Base-by-base conservation (phyloP, 768 basidiomycete species). In the Suillus sp. region DNA sequence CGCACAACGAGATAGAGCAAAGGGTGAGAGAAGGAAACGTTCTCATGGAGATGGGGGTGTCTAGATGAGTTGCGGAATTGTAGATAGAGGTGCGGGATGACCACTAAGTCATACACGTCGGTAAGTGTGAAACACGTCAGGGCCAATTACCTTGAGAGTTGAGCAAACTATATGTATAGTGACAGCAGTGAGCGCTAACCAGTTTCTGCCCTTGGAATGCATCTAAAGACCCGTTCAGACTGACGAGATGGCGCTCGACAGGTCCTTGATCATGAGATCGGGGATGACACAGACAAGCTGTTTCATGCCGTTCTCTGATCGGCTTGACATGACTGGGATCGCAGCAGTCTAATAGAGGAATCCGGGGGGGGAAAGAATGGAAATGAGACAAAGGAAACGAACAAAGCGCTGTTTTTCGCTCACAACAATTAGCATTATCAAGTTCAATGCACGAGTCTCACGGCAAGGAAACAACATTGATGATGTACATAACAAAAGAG, bases 201-300 rank as follows among this genome's bases (percentile, higher is more conserved):
- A 20, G 11, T 32, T 35, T 57, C 69, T 27, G 63, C 59, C 40
- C 10, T 18, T 51, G 5, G 42, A 25, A 53, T 30, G 8, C 51
- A 42, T 35, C 59, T 63, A 40, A 40, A 60, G 25, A 66, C 50
- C 60, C 40, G 18, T 7, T 22, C 61, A 42, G 65, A 83, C 32
- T 66, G 71, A 92, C 86, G 95, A 95, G 72, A 96, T 95, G 22
- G 83, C 86, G 53, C 4, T 84, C 56, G 96, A 83, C 69, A 96
- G 75, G 95, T 83, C 48, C 8, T 20, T 20, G 42, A 43, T 84
- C 48, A 91, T 83, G 65, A 94, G 84, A 80, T 93, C 89, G 25
- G 95, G 95, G 65, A 96, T 90, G 30, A 83, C 32, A 32, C 32
- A 2, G 2, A 5, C 32, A n/a, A n/a, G n/a, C 78, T 91, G 91